Base-by-base conservation (phyloP, 345 rosid species). In the Eucalyptus paniculata region DNA sequence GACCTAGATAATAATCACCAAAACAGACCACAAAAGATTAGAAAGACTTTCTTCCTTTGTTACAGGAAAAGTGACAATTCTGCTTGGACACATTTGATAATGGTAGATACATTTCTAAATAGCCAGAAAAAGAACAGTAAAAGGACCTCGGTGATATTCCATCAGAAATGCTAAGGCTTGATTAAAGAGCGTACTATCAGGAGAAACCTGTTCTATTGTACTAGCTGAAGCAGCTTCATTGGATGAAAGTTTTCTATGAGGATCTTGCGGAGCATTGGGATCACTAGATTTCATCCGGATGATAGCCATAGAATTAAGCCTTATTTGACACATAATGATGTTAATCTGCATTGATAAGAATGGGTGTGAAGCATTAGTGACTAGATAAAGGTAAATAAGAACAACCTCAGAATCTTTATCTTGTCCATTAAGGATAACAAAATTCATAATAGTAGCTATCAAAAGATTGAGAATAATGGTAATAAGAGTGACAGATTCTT, bases 131-230 rank as follows among this genome's bases (percentile, higher is more conserved):
- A 16, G 80, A 67, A 67, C 80, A 67, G 80, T 32, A 67, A 17
- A 67, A 67, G 80, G 80, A 67, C 80, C 65, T 58, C n/a, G 13
- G 28, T 58, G n/a, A 26, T 30, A 58, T 58, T 58, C 65, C 65
- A 58, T 58, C 14, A 58, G 65, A 58, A 58, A 24, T 26, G 65
- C n/a, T 58, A 26, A 24, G 65, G 65, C 65, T 58, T 58, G 65
- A 58, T 24, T 26, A 58, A 58, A 58, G 65, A 58, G 65, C n/a
- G 14, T 58, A 58, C 65, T 58, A 26, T 26, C 65, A 58, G 65
- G 65, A 58, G 65, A 58, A 58, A 97, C 98, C 97, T 96, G 98
- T 90, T 97, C 98, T 91, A 95, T 91, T 83, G 91, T 90, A 89
- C 94, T 93, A 88, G 94, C 93, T 26, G 89, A 89, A 89, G 93